These are phyloP conservation scores for Candida cerambycidarum DNA, from an alignment of 805 yeast genomes.

Conservation along the genomic window DNA sequence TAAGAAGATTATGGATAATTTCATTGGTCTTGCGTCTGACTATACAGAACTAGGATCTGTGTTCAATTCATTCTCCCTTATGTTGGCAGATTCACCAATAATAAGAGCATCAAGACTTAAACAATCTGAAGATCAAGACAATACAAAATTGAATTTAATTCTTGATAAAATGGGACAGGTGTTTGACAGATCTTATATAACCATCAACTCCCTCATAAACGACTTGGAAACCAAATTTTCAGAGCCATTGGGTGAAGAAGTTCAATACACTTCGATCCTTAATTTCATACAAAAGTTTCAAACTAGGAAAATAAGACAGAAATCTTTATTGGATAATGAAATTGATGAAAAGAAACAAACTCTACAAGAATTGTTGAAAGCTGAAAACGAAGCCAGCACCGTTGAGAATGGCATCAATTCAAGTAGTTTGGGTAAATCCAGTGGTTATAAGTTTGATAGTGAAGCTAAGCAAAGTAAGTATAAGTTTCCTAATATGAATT, in stretches of 20 bases:
- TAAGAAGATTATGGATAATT: slow-evolving; percentile 53
- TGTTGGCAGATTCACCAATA: slow-evolving; percentile 34
- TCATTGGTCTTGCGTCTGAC: slow-evolving; percentile 59
- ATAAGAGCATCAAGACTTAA: slow-evolving; percentile 22
- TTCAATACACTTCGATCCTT: slow-evolving; percentile 59
- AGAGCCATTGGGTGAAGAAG: slow-evolving; percentile 72
- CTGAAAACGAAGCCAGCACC: slow-evolving; percentile 30
- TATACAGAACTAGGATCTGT: slow-evolving; percentile 71
- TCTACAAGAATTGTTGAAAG: slow-evolving; percentile 26
- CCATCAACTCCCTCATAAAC: slow-evolving; percentile 52
- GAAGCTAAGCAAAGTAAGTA: slow-evolving; percentile 29
- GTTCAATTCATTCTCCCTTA: slow-evolving; percentile 54
- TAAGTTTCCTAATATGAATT: slow-evolving; percentile 39
- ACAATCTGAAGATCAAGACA: slow-evolving; percentile 27
- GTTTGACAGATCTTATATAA: slow-evolving; percentile 63
- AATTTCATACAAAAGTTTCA: slow-evolving; percentile 62
- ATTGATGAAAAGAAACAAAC: slow-evolving; percentile 31
- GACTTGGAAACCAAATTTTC: slow-evolving; percentile 58
- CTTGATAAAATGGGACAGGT: slow-evolving; percentile 85
- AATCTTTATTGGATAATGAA: slow-evolving; percentile 30
- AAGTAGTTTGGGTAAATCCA: background rate
- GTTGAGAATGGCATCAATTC: slow-evolving; percentile 25
- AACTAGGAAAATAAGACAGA: slow-evolving; percentile 36
- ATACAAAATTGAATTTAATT: slow-evolving; percentile 30
- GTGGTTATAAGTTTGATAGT: background rate